A percentile compares a stretch with the other conserved stretches of the same genome.
These are phyloP conservation scores for Chlorophyllum brunneum DNA, from an alignment of 768 basidiomycete species.

Conservation along the genomic window DNA sequence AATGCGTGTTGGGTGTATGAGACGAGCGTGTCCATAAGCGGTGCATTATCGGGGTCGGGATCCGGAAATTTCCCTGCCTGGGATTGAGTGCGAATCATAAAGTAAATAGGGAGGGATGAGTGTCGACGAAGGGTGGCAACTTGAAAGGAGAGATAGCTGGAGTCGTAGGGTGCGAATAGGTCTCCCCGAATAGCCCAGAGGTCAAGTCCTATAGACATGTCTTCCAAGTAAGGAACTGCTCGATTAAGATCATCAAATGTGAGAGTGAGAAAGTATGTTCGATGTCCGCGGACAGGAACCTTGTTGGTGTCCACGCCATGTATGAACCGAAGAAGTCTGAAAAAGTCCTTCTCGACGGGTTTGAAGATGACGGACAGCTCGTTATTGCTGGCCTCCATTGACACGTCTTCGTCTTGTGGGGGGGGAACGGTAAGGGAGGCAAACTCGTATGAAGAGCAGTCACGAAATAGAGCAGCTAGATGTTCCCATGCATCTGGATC, in stretches of 20 bases:
- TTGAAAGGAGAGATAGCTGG: slow-evolving; percentile 59
- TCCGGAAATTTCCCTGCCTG: slow-evolving; percentile 77
- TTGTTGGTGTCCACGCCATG: slow-evolving; percentile 54
- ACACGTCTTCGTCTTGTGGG: slow-evolving; percentile 17
- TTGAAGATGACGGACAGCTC: slow-evolving; percentile 21
- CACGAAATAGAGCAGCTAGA: slow-evolving; percentile 59
- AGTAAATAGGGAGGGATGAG: slow-evolving; percentile 67
- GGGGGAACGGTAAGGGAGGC: slow-evolving; percentile 47
- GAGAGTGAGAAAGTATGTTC: slow-evolving; percentile 70
- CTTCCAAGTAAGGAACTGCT: slow-evolving; percentile 49
- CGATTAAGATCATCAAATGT: slow-evolving; percentile 68
- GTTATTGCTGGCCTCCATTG: slow-evolving; percentile 15
- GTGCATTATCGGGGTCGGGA: slow-evolving; percentile 36
- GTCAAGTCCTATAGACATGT: slow-evolving; percentile 63
- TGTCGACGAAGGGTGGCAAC: slow-evolving; percentile 58
- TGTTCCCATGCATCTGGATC: slow-evolving; percentile 62
- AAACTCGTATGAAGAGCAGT: slow-evolving; percentile 66
- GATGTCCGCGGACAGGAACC: slow-evolving; percentile 32
- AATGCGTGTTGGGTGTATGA: slow-evolving; percentile 41
- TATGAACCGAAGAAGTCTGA: slow-evolving; percentile 69
- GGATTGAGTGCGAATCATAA: slow-evolving; percentile 65
- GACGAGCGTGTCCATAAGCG: slow-evolving; percentile 55
- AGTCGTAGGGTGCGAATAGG: slow-evolving; percentile 44
- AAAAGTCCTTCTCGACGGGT: slow-evolving; percentile 46
- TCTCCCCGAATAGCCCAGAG: slow-evolving; percentile 77